A percentile compares a stretch with the other conserved stretches of the same genome.
phyloP scores from a whole-genome alignment of 2,329 filamentous ascomycete genomes.

The Talaromyces sp. region DNA sequence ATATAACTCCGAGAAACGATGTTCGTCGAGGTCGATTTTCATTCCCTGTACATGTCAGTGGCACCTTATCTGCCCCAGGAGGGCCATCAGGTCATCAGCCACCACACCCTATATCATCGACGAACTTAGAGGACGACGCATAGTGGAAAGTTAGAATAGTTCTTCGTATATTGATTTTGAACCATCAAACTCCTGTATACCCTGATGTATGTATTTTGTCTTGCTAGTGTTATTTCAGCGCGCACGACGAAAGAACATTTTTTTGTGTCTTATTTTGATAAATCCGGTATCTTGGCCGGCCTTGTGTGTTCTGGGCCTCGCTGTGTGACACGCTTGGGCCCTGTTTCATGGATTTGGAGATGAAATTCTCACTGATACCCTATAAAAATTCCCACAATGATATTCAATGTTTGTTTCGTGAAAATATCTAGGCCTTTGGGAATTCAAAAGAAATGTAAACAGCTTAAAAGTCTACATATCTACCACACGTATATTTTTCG shows the following conservation, averaged over 20 bases:
- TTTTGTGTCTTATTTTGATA: neutral
- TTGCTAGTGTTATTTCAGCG: neutral
- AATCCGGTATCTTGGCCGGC: neutral
- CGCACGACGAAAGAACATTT: neutral
- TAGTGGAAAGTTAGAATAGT: neutral
- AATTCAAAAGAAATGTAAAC: neutral
- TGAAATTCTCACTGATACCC: neutral
- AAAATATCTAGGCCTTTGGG: neutral
- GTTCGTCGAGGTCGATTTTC: slow-evolving; percentile 19
- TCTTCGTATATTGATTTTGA: neutral
- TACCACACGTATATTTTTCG: neutral
- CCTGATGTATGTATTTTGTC: slow-evolving; percentile 8
- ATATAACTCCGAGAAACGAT: slow-evolving; percentile 20
- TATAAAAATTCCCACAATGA: neutral
- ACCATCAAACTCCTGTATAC: slow-evolving; percentile 4
- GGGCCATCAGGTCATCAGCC: slow-evolving; percentile 19
- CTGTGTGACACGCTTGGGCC: neutral
- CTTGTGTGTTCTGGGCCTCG: neutral
- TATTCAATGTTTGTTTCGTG: neutral
- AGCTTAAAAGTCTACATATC: neutral
- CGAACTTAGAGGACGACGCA: slow-evolving; percentile 2
- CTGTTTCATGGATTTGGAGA: neutral
- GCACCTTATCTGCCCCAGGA: slow-evolving; percentile 20
- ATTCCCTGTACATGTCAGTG: slow-evolving; percentile 27
- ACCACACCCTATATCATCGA: neutral